These are phyloP conservation scores for Silybum marianum DNA, from an alignment of 129 eudicot genomes.

Conservation along the genomic window DNA sequence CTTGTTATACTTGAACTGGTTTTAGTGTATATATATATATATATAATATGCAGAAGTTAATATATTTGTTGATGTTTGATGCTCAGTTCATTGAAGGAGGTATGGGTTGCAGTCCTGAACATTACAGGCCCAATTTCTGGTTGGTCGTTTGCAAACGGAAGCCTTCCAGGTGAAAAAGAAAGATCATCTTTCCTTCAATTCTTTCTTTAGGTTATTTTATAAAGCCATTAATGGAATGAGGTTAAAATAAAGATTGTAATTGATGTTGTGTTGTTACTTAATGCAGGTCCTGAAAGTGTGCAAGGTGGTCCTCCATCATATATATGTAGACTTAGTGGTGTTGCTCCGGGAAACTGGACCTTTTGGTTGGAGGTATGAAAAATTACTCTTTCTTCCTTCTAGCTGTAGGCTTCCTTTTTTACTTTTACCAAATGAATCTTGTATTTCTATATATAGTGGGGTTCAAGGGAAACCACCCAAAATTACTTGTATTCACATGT, in stretches of 20 bases:
- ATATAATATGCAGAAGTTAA: not conserved
- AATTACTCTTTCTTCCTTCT: constrained; percentile 18
- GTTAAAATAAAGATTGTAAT: constrained; percentile 7
- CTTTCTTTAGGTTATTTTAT: not conserved
- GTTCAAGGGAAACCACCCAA: not conserved
- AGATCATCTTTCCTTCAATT: not conserved
- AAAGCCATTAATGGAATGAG: not conserved
- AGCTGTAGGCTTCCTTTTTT: not conserved
- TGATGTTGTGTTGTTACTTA: constrained; percentile 14
- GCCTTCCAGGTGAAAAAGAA: constrained; percentile 66
- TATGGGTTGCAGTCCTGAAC: constrained; percentile 96
- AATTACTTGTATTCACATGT: not conserved
- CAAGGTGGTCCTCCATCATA: constrained; percentile 86
- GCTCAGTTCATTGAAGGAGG: constrained; percentile 87
- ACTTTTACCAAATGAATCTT: not conserved
- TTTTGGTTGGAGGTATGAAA: constrained; percentile 94
- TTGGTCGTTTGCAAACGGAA: constrained; percentile 86
- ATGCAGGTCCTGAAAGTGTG: constrained; percentile 69
- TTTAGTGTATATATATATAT: not conserved
- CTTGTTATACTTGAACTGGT: not conserved
- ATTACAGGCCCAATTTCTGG: constrained; percentile 88
- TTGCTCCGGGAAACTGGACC: constrained; percentile 74
- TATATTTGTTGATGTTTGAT: constrained; percentile 6
- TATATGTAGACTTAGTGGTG: constrained; percentile 89
- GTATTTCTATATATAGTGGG: not conserved